Percentiles rank a stretch among this genome's conserved stretches.
Evolutionary conservation across 225 moss, liverwort and hornwort species (phyloP).

Genomic region (Anthoceros angustus): DNA sequence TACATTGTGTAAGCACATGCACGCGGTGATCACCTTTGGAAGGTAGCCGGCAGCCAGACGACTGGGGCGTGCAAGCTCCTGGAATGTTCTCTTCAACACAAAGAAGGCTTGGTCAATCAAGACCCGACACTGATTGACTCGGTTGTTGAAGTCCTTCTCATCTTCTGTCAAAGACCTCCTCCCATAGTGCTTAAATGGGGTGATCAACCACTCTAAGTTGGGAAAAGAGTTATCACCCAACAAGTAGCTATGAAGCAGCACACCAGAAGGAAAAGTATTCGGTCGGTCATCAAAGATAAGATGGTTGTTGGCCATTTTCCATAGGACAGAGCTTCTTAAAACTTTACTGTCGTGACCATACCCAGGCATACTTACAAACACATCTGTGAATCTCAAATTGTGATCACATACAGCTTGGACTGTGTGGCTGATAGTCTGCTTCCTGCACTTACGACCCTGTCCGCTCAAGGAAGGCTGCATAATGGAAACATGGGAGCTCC

Average conservation of each 20-base stretch:
- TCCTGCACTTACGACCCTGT: slow-evolving; percentile 9
- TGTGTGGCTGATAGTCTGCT: slow-evolving; percentile 13
- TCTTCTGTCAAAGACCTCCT: neutral
- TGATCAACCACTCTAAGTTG: slow-evolving; percentile 12
- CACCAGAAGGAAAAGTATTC: slow-evolving; percentile 7
- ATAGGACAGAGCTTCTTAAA: slow-evolving; percentile 10
- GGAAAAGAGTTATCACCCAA: slow-evolving; percentile 10
- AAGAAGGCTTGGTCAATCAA: slow-evolving; percentile 12
- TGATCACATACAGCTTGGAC: slow-evolving; percentile 14
- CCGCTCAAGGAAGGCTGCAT: slow-evolving; percentile 6
- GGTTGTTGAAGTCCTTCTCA: slow-evolving; percentile 9
- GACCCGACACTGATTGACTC: slow-evolving; percentile 6
- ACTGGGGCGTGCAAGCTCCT: slow-evolving; percentile 10
- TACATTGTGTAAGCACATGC: slow-evolving; percentile 13
- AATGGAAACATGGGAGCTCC: slow-evolving; percentile 13
- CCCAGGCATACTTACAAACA: slow-evolving; percentile 11
- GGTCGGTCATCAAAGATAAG: slow-evolving; percentile 5
- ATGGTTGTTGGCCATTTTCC: slow-evolving; percentile 2
- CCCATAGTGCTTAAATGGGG: slow-evolving; percentile 6
- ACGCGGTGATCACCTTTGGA: slow-evolving; percentile 15
- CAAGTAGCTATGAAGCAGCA: slow-evolving; percentile 7
- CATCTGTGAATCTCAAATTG: slow-evolving; percentile 11
- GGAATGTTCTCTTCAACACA: slow-evolving; percentile 11
- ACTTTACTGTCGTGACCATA: slow-evolving; percentile 11
- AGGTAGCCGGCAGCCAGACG: slow-evolving; percentile 13